phyloP scores from a whole-genome alignment of 2,329 filamentous ascomycete species.

The Aspergillus cejpii region DNA sequence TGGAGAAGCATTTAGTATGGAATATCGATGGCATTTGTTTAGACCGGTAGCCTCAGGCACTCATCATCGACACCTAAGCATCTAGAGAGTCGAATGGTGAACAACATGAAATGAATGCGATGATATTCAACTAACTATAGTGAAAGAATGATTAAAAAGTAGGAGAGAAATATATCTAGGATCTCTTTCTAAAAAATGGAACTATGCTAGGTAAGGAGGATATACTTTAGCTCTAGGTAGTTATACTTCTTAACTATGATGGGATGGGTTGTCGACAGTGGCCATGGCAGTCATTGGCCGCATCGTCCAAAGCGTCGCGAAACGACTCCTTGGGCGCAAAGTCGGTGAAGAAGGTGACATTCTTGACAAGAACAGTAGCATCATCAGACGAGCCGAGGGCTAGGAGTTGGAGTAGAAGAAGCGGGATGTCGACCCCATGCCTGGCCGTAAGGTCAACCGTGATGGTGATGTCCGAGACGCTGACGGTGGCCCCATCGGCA shows the following conservation, averaged over 20 bases:
- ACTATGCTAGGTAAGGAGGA: no score
- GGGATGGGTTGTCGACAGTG: constrained; percentile 49
- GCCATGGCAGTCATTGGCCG: constrained; percentile 42
- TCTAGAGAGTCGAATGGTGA: no score
- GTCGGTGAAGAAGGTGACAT: constrained; percentile 66
- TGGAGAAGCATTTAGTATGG: no score
- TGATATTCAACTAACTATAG: no score
- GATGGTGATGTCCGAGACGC: constrained; percentile 45
- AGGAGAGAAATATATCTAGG: no score
- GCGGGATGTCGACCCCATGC: constrained; percentile 54
- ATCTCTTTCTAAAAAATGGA: no score
- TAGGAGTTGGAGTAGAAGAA: constrained; percentile 57
- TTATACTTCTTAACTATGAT: constrained; percentile 55
- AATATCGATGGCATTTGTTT: no score
- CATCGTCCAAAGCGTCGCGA: constrained; percentile 57
- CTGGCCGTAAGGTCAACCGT: constrained; percentile 47
- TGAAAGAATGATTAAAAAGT: no score
- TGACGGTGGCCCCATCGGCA: constrained; percentile 43
- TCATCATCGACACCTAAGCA: no score
- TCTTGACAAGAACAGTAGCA: constrained; percentile 60
- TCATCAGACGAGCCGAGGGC: constrained; percentile 60
- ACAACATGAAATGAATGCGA: no score
- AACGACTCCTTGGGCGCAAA: constrained; percentile 57
- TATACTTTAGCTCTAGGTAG: no score
- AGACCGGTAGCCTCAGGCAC: no score